Evolutionary conservation across 257 asterid species (phyloP).

Genomic region (Forsythia suspensa): DNA sequence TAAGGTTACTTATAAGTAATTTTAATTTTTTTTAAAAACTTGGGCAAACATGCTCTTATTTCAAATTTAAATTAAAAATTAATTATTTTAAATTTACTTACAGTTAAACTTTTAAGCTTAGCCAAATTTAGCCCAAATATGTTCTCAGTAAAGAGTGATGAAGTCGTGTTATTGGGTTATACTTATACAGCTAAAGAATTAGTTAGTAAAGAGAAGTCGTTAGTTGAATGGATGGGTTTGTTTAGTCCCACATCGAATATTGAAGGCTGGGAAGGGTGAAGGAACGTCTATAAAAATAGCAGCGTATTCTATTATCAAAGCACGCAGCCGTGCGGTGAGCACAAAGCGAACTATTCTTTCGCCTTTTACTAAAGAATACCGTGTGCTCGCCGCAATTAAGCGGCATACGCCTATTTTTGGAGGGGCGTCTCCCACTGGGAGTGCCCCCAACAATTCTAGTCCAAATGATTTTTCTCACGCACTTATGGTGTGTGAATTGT

Average conservation of each 20-base stretch:
- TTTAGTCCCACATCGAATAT: not conserved
- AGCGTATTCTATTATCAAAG: accelerated
- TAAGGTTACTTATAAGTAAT: too few relatives aligned
- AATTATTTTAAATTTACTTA: not conserved
- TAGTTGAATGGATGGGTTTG: not conserved
- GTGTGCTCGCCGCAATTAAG: not conserved
- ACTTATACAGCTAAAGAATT: not conserved
- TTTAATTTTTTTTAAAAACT: too few relatives aligned
- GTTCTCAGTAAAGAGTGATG: too few relatives aligned
- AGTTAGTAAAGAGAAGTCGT: not conserved
- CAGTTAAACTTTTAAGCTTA: not conserved
- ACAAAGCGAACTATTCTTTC: not conserved
- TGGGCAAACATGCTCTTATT: not conserved
- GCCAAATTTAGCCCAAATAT: not conserved
- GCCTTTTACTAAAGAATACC: not conserved
- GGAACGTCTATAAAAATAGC: not conserved
- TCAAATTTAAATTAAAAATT: not conserved
- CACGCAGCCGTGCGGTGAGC: not conserved
- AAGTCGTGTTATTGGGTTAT: not conserved
- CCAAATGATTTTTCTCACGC: too few relatives aligned
- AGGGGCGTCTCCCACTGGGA: not conserved
- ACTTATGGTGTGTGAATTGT: too few relatives aligned
- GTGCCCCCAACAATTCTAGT: not conserved
- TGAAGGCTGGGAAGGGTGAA: not conserved
- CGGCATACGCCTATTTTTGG: not conserved